Conservation (phyloP, 2,329 filamentous ascomycete genomes). For the Aspergillus fumigatus region DNA sequence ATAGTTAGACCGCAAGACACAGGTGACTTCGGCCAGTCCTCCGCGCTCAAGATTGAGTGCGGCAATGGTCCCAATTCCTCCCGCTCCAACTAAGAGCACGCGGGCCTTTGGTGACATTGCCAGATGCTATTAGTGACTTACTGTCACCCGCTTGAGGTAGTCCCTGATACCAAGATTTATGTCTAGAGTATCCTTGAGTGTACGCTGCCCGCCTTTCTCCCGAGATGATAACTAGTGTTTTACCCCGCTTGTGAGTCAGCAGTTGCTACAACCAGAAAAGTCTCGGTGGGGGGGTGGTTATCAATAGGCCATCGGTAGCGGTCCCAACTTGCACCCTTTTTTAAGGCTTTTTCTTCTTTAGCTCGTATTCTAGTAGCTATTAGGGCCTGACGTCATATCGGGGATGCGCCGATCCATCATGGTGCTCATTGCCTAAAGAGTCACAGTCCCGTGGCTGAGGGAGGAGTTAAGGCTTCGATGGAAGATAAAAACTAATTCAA, state of each 20-base stretch:
- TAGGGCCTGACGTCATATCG: not conserved
- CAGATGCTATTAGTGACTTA: not conserved
- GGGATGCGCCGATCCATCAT: not conserved
- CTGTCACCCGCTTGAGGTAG: too few relatives aligned
- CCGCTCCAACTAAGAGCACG: constrained; percentile 53
- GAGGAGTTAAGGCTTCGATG: too few relatives aligned
- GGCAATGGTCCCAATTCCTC: constrained; percentile 54
- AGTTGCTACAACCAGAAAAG: too few relatives aligned
- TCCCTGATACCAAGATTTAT: not conserved
- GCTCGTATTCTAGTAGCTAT: too few relatives aligned
- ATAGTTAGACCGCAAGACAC: constrained; percentile 56
- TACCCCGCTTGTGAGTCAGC: not conserved
- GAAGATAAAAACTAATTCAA: too few relatives aligned
- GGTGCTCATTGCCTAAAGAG: not conserved
- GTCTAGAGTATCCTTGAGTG: not conserved
- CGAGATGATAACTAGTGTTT: not conserved
- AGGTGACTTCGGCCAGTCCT: constrained; percentile 50
- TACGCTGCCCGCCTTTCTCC: too few relatives aligned
- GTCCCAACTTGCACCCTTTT: too few relatives aligned
- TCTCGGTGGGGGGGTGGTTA: too few relatives aligned
- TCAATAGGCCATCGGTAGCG: not conserved
- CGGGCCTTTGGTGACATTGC: constrained; percentile 25
- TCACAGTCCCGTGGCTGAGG: too few relatives aligned
- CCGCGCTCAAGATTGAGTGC: constrained; percentile 51
- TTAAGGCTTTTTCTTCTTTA: too few relatives aligned